Evolutionary conservation across 257 asterid species (phyloP), one percentile per base, ranked within the genome.

Genomic region (Penstemon eatonii): DNA sequence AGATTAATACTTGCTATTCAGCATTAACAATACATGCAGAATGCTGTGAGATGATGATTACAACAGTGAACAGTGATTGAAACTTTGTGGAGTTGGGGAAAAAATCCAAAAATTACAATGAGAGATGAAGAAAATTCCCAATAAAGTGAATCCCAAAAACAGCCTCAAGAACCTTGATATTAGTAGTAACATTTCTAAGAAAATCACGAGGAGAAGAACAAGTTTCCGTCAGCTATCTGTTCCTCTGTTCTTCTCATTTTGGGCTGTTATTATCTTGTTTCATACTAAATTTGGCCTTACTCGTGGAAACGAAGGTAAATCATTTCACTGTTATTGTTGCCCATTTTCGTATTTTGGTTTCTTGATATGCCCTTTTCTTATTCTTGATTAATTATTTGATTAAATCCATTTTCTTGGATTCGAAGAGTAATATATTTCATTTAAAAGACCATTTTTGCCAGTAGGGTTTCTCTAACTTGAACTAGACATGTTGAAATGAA

Each of bases 281-380:
- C 85, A 83, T 70, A 75, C 93, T 56, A 71, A 70, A 68, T 78
- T 85, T 73, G 84, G 85, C 67, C 80, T 86, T 78, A 73, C 89
- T 71, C 74, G 87, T 44, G 90, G 89, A 39, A 85, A 82, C 57
- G 86, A 80, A 85, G 92, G 97, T 92, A 76, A 60, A n/a, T 40
- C 19, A 8, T 42, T 69, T 55, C 9, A 0, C 40, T 9, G 11
- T 10, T 44, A 12, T 44, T 11, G 46, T 19, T n/a, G 1, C 18
- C 41, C n/a, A 10, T 59, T 41, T 41, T 57, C 66, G 66, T 49
- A 37, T 56, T 57, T 53, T 19, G 52, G 46, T 52, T 7, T 47
- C 12, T 65, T 58, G 38, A 11, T 42, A 8, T 15, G 10, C 60
- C 55, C 57, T 8, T 36, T 53, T 72, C 45, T 44, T 3, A 11